These are phyloP conservation scores for Glonium stellatum DNA, from an alignment of 495 filamentous ascomycete species.

Conservation along the genomic window DNA sequence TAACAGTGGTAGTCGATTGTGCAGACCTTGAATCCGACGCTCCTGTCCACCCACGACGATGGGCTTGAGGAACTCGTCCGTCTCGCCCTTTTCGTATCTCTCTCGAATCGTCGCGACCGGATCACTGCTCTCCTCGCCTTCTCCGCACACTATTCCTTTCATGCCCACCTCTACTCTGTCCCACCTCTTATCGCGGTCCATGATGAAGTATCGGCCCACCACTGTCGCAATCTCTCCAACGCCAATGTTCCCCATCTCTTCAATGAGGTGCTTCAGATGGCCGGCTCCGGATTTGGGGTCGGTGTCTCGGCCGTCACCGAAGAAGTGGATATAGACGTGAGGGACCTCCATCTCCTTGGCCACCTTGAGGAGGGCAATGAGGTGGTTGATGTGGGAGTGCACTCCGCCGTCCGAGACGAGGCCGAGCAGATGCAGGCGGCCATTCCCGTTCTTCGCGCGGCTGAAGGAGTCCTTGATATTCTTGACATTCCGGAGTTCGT, in stretches of 20 bases:
- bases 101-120: conserved; percentile 80
- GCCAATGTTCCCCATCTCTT: conserved; percentile 73
- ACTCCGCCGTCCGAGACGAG: conserved; percentile 93
- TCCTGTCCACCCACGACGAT: conserved; percentile 89
- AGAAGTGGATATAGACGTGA: conserved; percentile 96
- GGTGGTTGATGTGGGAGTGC: conserved; percentile 88
- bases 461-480: conserved; percentile 72
- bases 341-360: conserved; percentile 83
- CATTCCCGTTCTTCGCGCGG: conserved; percentile 78
- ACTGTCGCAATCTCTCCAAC: conserved; percentile 84
- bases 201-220: conserved; percentile 93
- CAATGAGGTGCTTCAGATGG: conserved; percentile 79
- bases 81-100: conserved; percentile 79
- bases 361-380: conserved; percentile 76
- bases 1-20: background rate
- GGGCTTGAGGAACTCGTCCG: conserved; percentile 95
- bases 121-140: conserved; percentile 78
- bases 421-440: conserved; percentile 84
- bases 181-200: conserved; percentile 99
- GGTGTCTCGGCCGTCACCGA: conserved; percentile 94
- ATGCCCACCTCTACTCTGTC: conserved; percentile 84
- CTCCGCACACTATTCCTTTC: conserved; percentile 76
- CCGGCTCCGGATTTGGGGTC: conserved; percentile 85
- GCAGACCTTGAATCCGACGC: conserved; percentile 69
- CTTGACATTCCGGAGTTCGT: conserved; percentile 67